These are phyloP conservation scores for Thuja plicata DNA, from an alignment of 83 land plant species.

Conservation along the genomic window DNA sequence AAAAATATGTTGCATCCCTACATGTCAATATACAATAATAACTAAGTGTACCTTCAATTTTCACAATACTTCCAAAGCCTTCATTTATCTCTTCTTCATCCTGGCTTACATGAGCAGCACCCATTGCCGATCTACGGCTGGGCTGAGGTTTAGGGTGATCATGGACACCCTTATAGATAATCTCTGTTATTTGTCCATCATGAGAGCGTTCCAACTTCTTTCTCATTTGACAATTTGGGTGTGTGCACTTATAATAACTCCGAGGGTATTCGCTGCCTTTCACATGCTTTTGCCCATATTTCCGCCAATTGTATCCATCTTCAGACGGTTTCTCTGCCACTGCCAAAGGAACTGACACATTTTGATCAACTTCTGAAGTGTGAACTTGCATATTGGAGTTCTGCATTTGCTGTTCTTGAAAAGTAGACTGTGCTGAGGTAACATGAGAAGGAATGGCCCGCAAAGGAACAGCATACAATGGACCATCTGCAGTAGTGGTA, in stretches of 20 bases:
- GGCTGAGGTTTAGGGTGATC: constrained; percentile 65
- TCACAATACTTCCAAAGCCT: constrained; percentile 14
- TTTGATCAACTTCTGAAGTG: constrained; percentile 26
- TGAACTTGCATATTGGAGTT: neutral
- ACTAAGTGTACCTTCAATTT: constrained; percentile 26
- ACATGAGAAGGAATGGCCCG: neutral
- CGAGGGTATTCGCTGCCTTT: constrained; percentile 47
- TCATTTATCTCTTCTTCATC: constrained; percentile 16
- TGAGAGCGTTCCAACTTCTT: constrained; percentile 51
- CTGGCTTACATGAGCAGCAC: constrained; percentile 17
- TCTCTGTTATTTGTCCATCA: constrained; percentile 70
- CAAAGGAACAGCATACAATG: constrained; percentile 7
- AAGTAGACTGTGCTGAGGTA: neutral
- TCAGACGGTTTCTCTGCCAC: constrained; percentile 33
- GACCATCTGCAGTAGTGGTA: neutral
- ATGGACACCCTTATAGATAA: constrained; percentile 64
- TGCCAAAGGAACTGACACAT: constrained; percentile 7
- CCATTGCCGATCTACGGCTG: constrained; percentile 45
- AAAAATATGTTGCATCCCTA: neutral
- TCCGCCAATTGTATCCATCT: constrained; percentile 60
- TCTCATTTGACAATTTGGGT: constrained; percentile 38
- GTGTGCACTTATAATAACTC: constrained; percentile 49
- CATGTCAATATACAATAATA: constrained; percentile 6
- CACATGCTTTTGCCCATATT: constrained; percentile 55
- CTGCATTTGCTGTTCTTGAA: constrained; percentile 7